Evolutionary conservation across 2,329 filamentous ascomycete genomes (phyloP), one percentile per base, ranked within the genome.

Genomic region (Trichophyton mentagrophytes): DNA sequence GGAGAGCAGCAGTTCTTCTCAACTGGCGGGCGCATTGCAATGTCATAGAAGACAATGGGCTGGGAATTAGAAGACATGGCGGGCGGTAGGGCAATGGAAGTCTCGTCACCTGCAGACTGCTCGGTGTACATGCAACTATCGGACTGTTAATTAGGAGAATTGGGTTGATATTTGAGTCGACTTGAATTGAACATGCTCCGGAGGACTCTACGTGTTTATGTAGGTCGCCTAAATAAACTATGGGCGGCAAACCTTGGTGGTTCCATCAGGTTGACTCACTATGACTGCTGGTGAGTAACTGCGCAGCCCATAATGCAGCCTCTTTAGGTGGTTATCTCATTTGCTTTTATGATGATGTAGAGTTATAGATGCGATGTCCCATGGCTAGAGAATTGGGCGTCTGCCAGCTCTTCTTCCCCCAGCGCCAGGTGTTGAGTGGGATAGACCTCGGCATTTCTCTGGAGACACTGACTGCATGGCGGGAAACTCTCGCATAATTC

Each of bases 21-120:
- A 4, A 66, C 57, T 6, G 73, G 73, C 6, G 68, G 66, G 1
- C 62, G 61, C 3, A 74, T 74, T 47, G 74, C 72, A 63, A 80
- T 78, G 70, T 80, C 79, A 67, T 80, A 80, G 68, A 79, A 75
- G 65, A 68, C 61, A 44, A 79, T 70, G 4, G 69, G 62, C 8
- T 40, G 38, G 0, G 58, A 49, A n/a, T 44, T 17, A n/a, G 20
- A 15, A 22, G 46, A 51, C 46, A 51, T 51, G 46, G 20, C 5
- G 53, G n/a, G 38, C 6, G 13, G n/a, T 57, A 11, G 13, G 17
- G 15, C n/a, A n/a, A n/a, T 44, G 17, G 40, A n/a, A 44, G n/a
- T n/a, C 40, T 44, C n/a, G 17, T 38, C 30, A 22, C 27, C n/a
- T 42, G 25, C 3, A 15, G 40, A 20, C 9, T 46, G 38, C 36